Evolutionary conservation across 2,329 filamentous ascomycete species (phyloP), one percentile per base, ranked within the genome.

Genomic region (Didymella arachidicola): DNA sequence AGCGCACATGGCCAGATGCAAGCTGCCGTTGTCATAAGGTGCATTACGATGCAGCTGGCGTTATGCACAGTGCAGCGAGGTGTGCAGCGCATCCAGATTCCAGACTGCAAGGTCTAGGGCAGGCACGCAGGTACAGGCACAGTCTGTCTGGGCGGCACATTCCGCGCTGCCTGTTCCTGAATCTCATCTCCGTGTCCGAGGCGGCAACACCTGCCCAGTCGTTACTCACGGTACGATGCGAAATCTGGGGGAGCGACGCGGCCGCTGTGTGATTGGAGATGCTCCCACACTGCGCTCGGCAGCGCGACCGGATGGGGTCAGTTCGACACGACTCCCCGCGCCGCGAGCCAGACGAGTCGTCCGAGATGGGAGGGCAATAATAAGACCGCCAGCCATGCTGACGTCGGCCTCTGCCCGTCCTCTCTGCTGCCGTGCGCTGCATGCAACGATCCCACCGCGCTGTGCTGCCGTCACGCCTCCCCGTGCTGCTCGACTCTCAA

Each of bases 251-350:
- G 55, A 66, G 64, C 39, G 43, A 51, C n/a, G 47, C 52, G 44
- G 42, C 29, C 22, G 48, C 25, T 38, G 51, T 62, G 57, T 73
- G 71, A 74, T 74, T 73, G 71, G 72, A 71, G 63, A 68, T 61
- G 60, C 42, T 39, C 57, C 46, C 49, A 57, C 30, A 38, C 53
- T 56, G 55, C 58, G 62, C 60, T 66, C 68, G 68, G 69, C 49
- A 53, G 22, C 38, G 36, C 14, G 26, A 45, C 53, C 52, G 27
- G 16, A 46, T 26, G 11, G 41, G 44, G 32, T 39, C 34, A 39
- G 34, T 30, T 48, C 27, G 25, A 34, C 12, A 53, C 54, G 25
- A 53, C 48, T 53, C 49, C 48, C 54, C 54, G 55, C 55, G 55
- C 42, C 58, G 65, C 57, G 58, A 53, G 53, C 58, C 55, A 51